Conservation (phyloP, 148 eudicot genomes). For the Tetragonia tetragonoides region DNA sequence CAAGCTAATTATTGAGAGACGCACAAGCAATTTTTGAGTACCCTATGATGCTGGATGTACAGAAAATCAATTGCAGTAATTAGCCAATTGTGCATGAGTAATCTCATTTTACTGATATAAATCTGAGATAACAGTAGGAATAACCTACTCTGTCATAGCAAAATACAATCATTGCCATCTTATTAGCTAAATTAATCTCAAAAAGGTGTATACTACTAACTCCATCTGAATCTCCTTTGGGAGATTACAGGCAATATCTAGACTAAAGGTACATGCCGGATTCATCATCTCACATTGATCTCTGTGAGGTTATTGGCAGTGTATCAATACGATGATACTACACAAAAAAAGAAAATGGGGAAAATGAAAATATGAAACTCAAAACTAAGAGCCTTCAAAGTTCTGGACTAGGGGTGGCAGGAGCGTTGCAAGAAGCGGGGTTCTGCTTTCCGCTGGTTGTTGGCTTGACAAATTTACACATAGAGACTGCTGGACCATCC, state of each 20-base stretch:
- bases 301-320: too few species aligned
- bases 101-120: too few species aligned
- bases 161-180: too few species aligned
- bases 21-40: too few species aligned
- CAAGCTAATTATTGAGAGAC: too few species aligned
- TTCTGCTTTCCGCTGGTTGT: constrained; percentile 23
- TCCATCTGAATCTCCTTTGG: neutral
- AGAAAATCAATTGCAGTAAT: too few species aligned
- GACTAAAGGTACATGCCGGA: too few species aligned
- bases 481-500: constrained; percentile 30
- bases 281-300: too few species aligned
- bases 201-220: neutral
- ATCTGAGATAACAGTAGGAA: neutral
- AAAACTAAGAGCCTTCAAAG: neutral
- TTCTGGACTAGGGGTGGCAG: constrained; percentile 13
- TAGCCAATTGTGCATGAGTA: too few species aligned
- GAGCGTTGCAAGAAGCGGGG: constrained; percentile 38
- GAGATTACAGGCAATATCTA: neutral
- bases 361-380: too few species aligned
- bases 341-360: neutral
- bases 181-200: too few species aligned
- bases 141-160: neutral
- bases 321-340: neutral
- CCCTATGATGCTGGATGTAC: too few species aligned
- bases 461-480: constrained; percentile 46